Base-by-base conservation (phyloP, 352 stramenopile genomes). In the Peronospora tabacina region DNA sequence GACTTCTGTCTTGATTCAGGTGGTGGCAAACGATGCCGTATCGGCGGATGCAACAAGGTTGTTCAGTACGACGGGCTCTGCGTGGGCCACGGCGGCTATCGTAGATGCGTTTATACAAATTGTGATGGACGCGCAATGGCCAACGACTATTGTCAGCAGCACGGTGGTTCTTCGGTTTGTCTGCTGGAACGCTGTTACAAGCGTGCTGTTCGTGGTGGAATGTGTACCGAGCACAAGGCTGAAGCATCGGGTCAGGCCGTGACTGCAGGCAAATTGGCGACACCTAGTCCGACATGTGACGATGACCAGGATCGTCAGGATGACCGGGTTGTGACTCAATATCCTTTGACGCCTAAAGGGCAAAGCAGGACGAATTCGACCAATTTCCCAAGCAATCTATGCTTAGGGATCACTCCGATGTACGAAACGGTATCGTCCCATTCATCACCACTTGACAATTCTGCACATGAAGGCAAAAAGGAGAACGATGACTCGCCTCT, bases 61-160 rank as follows among this genome's bases (percentile, higher is more conserved):
- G 66, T 75, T n/a, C 68, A 75, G 49, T 73, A 70, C 41, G 66
- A 72, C 9, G 62, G 63, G 17, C 63, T 78, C 1, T 75, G 68
- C 45, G 72, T 78, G 3, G 61, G 59, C 6, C 72, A 80, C 33
- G 72, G 72, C 12, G 72, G 72, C 9, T 80, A 70, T 28, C 72
- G 68, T n/a, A 55, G 60, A 51, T 82, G 72, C 50, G 28, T 71
- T 3, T 66, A 58, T 3, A 49, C 54, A n/a, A 63, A 55, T 19
- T 77, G 66, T 42, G 38, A 52, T 28, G 70, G 48, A 20, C 70
- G 69, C 7, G 63, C 68, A n/a, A 61, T 77, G 40, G 42, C 63
- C 7, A 78, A 73, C 26, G 58, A 72, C 19, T 73, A 67, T 55
- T 82, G 71, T 39, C 50, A 62, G 4, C 44, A 52, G 12, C 71